These are phyloP conservation scores for Aspergillus avenaceus DNA, from an alignment of 495 filamentous ascomycete species.

Conservation along the genomic window DNA sequence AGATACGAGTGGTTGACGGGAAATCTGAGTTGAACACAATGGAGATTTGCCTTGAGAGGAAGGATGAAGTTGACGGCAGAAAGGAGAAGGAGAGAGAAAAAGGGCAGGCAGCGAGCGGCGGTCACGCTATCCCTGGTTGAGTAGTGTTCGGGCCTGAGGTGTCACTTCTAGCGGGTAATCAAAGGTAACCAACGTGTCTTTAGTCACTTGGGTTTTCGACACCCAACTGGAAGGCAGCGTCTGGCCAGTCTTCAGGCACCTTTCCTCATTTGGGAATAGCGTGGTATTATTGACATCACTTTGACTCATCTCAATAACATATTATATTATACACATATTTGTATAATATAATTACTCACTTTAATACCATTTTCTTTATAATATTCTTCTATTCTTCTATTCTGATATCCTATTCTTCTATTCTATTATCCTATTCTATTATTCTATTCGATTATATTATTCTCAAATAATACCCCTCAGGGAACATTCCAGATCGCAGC, in stretches of 20 bases:
- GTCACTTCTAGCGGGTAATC: neutral
- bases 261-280: neutral
- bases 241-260: slow-evolving; percentile 4
- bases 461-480: neutral
- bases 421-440: neutral
- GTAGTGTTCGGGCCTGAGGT: slow-evolving; percentile 4
- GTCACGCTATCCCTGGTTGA: slow-evolving; percentile 7
- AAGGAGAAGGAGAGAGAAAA: slow-evolving; percentile 30
- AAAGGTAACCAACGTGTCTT: neutral
- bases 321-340: neutral
- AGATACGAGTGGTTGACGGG: slow-evolving; percentile 49
- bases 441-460: neutral
- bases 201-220: slow-evolving; percentile 1
- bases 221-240: slow-evolving; percentile 1
- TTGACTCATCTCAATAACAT: neutral
- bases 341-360: no score
- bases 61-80: slow-evolving; percentile 23
- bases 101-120: slow-evolving; percentile 18
- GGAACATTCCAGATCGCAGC: neutral
- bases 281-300: slow-evolving; percentile 6
- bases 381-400: no score
- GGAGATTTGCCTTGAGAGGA: slow-evolving; percentile 24
- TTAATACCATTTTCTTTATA: no score
- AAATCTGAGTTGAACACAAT: slow-evolving; percentile 25
- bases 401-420: no score